Percentiles rank a stretch among this genome's conserved stretches.
Conservation (phyloP, 176 grass and related monocot species). For the Eragrostis nindensis region DNA sequence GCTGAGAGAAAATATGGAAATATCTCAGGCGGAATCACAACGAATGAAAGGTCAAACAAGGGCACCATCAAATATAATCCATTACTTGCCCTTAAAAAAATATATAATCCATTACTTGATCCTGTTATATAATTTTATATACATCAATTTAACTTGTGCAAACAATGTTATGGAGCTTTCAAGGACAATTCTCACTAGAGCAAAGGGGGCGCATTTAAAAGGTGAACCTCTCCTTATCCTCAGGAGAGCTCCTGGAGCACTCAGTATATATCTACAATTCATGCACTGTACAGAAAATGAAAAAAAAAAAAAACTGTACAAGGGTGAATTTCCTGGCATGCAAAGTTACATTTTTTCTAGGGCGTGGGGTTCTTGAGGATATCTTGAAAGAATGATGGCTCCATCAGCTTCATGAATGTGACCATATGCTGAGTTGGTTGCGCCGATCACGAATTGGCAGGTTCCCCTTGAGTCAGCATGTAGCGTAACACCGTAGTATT, state of each 20-base stretch:
- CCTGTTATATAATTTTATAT: constrained; percentile 6
- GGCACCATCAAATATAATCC: constrained; percentile 28
- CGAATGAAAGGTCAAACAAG: constrained; percentile 14
- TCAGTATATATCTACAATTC: constrained; percentile 33
- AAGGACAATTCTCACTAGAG: constrained; percentile 52
- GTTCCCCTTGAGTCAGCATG: constrained; percentile 65
- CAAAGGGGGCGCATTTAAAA: constrained; percentile 47
- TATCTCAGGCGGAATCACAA: constrained; percentile 1
- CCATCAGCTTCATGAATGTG: constrained; percentile 43
- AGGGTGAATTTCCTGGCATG: not conserved
- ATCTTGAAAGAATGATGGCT: constrained; percentile 51
- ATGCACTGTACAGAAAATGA: constrained; percentile 43
- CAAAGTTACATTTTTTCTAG: constrained; percentile 44
- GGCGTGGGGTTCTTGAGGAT: constrained; percentile 14
- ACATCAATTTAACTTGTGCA: constrained; percentile 17
- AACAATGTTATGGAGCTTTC: constrained; percentile 45
- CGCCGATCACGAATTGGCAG: constrained; percentile 63
- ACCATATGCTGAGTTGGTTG: constrained; percentile 36
- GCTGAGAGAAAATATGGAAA: constrained; percentile 9
- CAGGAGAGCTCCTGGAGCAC: constrained; percentile 36
- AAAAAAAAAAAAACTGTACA: constrained; percentile 51
- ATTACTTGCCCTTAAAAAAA: no score
- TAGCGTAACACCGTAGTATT: constrained; percentile 71
- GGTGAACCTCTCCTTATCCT: constrained; percentile 48
- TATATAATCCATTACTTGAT: constrained; percentile 24